Conservation (phyloP, 805 yeast species). For the Pichia rugopelliculosa region DNA sequence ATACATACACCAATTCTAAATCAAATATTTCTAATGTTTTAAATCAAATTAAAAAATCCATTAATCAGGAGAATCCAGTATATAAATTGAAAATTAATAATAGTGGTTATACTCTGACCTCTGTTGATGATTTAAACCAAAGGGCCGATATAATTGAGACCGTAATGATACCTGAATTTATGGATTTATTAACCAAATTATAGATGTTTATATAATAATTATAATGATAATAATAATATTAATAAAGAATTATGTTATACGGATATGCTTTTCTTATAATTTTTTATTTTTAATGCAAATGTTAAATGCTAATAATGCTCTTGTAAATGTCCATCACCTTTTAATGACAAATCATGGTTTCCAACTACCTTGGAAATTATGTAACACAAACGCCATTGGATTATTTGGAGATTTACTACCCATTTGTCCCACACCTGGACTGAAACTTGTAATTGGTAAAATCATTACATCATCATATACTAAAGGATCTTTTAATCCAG, state of each 20-base stretch:
- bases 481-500: slow-evolving; percentile 48
- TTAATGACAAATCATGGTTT: too few species aligned
- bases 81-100: slow-evolving; percentile 4
- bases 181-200: background rate
- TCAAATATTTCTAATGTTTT: slow-evolving; percentile 9
- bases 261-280: too few species aligned
- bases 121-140: background rate
- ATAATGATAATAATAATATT: background rate
- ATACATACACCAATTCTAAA: slow-evolving; percentile 2
- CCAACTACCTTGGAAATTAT: slow-evolving; percentile 63
- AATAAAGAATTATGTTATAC: background rate
- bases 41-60: background rate
- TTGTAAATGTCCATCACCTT: too few species aligned
- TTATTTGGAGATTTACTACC: slow-evolving; percentile 41
- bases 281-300: too few species aligned
- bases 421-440: slow-evolving; percentile 67
- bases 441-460: slow-evolving; percentile 62
- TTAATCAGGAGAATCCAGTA: slow-evolving; percentile 1
- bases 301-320: too few species aligned
- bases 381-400: slow-evolving; percentile 51
- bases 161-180: slow-evolving; percentile 2
- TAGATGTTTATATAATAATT: too few species aligned
- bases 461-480: slow-evolving; percentile 61
- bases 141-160: background rate
- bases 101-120: background rate